Evolutionary conservation across 1,284 basidiomycete genomes (phyloP).

Genomic region (Abortiporus biennis): DNA sequence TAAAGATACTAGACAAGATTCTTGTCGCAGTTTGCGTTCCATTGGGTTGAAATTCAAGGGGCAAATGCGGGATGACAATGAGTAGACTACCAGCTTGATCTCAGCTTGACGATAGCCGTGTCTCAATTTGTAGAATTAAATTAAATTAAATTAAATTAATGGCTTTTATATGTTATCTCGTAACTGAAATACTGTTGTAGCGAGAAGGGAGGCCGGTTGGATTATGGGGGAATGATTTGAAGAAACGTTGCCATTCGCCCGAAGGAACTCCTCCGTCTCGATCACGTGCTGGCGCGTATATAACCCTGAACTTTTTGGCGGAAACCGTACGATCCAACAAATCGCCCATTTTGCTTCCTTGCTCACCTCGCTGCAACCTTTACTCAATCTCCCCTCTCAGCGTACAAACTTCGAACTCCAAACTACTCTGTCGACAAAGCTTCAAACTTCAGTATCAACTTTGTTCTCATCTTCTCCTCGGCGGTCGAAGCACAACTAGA

Average conservation of each 20-base stretch:
- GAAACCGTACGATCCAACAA: background rate
- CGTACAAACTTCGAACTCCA: background rate
- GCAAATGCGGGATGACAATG: too few relatives aligned
- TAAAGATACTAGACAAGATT: too few relatives aligned
- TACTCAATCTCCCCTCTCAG: background rate
- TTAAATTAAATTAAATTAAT: too few relatives aligned
- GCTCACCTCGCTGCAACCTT: background rate
- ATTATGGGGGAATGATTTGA: background rate
- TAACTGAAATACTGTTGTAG: too few relatives aligned
- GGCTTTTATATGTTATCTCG: too few relatives aligned
- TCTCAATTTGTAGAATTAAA: background rate
- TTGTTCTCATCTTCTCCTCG: background rate
- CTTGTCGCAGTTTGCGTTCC: too few relatives aligned
- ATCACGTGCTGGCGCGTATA: background rate
- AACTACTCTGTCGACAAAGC: too few relatives aligned
- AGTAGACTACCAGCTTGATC: too few relatives aligned
- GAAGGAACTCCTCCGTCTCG: too few relatives aligned
- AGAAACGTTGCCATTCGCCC: background rate
- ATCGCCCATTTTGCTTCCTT: background rate
- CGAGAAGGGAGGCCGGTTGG: background rate
- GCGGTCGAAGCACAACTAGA: constrained; percentile 1
- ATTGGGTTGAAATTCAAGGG: too few relatives aligned
- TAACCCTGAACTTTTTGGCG: background rate
- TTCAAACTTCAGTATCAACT: background rate
- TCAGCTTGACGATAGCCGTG: background rate